Percentiles rank a stretch among this genome's conserved stretches.
Conservation (phyloP, 805 yeast species). For the Yamadazyma laniorum region DNA sequence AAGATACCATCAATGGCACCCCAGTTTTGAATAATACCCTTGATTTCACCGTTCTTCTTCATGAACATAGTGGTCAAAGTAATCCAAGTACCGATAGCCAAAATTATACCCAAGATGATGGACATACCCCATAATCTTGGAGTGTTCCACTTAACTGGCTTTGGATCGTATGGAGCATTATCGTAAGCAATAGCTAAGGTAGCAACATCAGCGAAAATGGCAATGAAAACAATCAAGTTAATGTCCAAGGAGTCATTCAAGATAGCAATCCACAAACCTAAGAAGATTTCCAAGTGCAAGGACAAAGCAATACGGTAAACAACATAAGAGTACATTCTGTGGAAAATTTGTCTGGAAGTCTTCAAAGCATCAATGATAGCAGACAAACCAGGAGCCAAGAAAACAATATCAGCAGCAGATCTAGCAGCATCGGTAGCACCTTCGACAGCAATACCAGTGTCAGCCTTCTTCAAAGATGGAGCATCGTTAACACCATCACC, state of each 20-base stretch:
- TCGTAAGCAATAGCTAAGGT: slow-evolving; percentile 96
- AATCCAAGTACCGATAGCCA: slow-evolving; percentile 93
- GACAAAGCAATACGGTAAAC: slow-evolving; percentile 97
- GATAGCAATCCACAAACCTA: slow-evolving; percentile 96
- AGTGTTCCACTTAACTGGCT: slow-evolving; percentile 94
- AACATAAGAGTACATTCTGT: slow-evolving; percentile 98
- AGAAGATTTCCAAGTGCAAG: slow-evolving; percentile 88
- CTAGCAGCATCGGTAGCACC: slow-evolving; percentile 98
- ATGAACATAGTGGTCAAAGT: slow-evolving; percentile 91
- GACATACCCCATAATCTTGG: slow-evolving; percentile 98
- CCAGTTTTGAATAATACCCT: slow-evolving; percentile 91
- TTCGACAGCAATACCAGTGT: slow-evolving; percentile 93
- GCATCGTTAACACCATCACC: slow-evolving; percentile 99
- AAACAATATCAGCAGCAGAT: slow-evolving; percentile 95
- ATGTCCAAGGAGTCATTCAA: slow-evolving; percentile 82
- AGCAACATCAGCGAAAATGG: slow-evolving; percentile 96
- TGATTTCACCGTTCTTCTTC: slow-evolving; percentile 55
- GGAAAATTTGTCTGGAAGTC: slow-evolving; percentile 96
- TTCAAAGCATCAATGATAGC: slow-evolving; percentile 89
- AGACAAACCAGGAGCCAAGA: slow-evolving; percentile 91
- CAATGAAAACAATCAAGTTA: slow-evolving; percentile 92
- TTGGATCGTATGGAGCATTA: slow-evolving; percentile 91
- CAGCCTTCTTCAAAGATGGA: slow-evolving; percentile 93
- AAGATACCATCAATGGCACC: slow-evolving; percentile 92
- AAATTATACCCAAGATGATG: slow-evolving; percentile 75